Evolutionary conservation across 331 rosid species (phyloP).

Genomic region (Malus hybrid): DNA sequence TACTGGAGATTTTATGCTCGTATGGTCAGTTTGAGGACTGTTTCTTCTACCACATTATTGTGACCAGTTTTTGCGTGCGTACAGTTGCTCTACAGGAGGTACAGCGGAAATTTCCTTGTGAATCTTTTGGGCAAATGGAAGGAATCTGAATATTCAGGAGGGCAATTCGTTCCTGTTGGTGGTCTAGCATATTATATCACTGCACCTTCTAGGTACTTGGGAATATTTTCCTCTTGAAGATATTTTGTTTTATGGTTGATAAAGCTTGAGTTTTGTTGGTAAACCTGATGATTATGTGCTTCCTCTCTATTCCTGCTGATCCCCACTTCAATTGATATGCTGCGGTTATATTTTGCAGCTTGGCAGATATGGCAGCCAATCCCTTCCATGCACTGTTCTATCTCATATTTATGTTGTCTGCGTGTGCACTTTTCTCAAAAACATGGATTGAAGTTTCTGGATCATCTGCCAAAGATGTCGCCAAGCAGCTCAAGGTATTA

Average conservation of each 20-base stretch:
- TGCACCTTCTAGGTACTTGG: constrained; percentile 73
- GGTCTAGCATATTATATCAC: constrained; percentile 96
- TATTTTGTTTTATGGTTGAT: not conserved
- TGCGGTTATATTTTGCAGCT: constrained; percentile 43
- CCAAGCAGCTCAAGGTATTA: constrained; percentile 86
- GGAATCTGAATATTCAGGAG: constrained; percentile 87
- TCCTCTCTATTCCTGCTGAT: not conserved
- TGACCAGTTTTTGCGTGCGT: constrained; percentile 4
- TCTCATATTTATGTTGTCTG: constrained; percentile 76
- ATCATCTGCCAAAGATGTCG: constrained; percentile 89
- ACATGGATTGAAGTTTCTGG: constrained; percentile 99
- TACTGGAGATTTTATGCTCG: constrained; percentile 22
- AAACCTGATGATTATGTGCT: not conserved
- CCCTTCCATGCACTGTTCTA: constrained; percentile 93
- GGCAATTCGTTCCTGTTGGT: constrained; percentile 80
- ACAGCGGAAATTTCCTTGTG: constrained; percentile 83
- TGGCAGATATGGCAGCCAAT: constrained; percentile 98
- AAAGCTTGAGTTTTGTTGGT: not conserved
- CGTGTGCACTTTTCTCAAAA: constrained; percentile 89
- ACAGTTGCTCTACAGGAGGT: constrained; percentile 83
- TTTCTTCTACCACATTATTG: constrained; percentile 12
- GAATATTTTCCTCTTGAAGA: not conserved
- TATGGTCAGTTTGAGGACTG: not conserved
- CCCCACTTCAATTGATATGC: not conserved
- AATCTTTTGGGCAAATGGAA: constrained; percentile 94